phyloP scores from a whole-genome alignment of 192 early-diverging fungal species.

The Geranomyces variabilis region DNA sequence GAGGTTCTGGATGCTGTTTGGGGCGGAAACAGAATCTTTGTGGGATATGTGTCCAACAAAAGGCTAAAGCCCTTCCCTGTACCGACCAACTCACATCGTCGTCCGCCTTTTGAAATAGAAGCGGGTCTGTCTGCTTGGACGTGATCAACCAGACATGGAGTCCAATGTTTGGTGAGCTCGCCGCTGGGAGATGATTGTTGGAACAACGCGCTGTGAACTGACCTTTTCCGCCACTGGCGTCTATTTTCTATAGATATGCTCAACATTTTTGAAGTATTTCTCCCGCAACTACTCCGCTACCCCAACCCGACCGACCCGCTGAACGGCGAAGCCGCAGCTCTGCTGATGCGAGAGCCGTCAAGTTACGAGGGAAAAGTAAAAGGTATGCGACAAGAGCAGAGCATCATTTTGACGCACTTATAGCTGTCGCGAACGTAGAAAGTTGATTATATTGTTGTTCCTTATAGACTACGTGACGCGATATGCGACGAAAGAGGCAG shows the following conservation, averaged over 20 bases:
- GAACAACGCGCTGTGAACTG: background rate
- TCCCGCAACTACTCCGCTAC: constrained; percentile 96
- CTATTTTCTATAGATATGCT: constrained; percentile 86
- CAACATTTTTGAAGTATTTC: constrained; percentile 98
- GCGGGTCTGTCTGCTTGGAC: constrained; percentile 98
- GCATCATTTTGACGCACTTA: background rate
- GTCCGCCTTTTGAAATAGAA: constrained; percentile 55
- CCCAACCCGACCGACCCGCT: constrained; percentile 99
- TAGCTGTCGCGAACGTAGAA: too few species aligned
- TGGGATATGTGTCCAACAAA: too few species aligned
- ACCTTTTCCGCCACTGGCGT: background rate
- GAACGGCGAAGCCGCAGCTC: constrained; percentile 97
- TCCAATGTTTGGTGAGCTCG: constrained; percentile 93
- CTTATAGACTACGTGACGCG: constrained; percentile 76
- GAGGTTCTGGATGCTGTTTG: too few species aligned
- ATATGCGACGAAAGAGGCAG: constrained; percentile 86
- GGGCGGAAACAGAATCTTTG: too few species aligned
- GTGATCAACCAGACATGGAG: constrained; percentile 99
- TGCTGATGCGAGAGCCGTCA: constrained; percentile 91
- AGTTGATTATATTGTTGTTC: background rate
- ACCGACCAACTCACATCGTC: too few species aligned
- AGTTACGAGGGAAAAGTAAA: constrained; percentile 93
- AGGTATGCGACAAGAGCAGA: too few species aligned
- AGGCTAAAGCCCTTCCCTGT: too few species aligned
- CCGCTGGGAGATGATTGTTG: background rate